These are phyloP conservation scores for Aspergillus sp. DNA, from an alignment of 2,329 filamentous ascomycete genomes.

Conservation along the genomic window DNA sequence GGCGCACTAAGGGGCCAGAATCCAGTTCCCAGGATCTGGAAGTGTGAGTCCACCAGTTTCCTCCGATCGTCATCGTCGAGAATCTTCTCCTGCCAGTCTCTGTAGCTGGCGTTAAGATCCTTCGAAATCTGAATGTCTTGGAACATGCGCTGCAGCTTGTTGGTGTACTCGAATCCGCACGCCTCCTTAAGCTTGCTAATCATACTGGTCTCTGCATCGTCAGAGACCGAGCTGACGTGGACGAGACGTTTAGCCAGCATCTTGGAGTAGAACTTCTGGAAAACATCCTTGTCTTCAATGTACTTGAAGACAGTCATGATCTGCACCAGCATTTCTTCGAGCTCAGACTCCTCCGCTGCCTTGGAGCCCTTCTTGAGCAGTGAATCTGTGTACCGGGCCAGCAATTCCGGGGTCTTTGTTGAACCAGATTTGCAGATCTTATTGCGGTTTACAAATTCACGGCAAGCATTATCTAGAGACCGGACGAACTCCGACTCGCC, in stretches of 20 bases:
- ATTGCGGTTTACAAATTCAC: slow-evolving; percentile 97
- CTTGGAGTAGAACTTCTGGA: slow-evolving; percentile 98
- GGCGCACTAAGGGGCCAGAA: slow-evolving; percentile 95
- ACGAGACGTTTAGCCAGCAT: slow-evolving; percentile 95
- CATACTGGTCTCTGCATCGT: slow-evolving; percentile 98
- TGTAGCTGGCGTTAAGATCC: slow-evolving; percentile 88
- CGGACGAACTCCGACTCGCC: slow-evolving; percentile 96
- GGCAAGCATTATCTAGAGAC: slow-evolving; percentile 93
- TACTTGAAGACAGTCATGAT: slow-evolving; percentile 99
- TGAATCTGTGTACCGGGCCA: slow-evolving; percentile 94
- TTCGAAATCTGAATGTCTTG: slow-evolving; percentile 99
- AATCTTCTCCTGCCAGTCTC: slow-evolving; percentile 70
- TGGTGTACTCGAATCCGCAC: slow-evolving; percentile 98
- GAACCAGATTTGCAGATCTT: slow-evolving; percentile 92
- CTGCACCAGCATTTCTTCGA: slow-evolving; percentile 83
- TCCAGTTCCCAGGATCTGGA: slow-evolving; percentile 90
- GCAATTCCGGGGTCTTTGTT: slow-evolving; percentile 88
- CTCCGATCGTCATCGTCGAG: slow-evolving; percentile 67
- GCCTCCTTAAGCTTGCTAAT: slow-evolving; percentile 99
- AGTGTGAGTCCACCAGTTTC: slow-evolving; percentile 77
- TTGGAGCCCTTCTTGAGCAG: slow-evolving; percentile 87
- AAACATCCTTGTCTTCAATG: slow-evolving; percentile 99
- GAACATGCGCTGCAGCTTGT: slow-evolving; percentile 99
- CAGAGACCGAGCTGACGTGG: slow-evolving; percentile 90
- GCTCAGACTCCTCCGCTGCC: slow-evolving; percentile 87